Evolutionary conservation across 306 rosid genomes (phyloP), one percentile per base, ranked within the genome.

Genomic region (Citrullus amarus): DNA sequence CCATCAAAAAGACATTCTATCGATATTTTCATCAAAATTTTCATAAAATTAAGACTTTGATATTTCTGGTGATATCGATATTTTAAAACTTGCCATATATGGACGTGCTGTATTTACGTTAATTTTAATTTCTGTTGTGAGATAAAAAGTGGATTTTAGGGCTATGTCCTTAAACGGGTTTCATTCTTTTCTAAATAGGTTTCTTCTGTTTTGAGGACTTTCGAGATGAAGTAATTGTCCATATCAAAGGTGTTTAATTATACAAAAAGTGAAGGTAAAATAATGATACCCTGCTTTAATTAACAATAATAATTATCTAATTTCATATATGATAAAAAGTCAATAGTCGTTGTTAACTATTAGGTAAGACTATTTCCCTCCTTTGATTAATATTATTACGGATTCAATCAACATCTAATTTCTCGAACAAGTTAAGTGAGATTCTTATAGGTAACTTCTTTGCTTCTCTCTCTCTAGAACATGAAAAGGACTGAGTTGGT

Each of bases 331-430:
- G 56, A 43, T 71, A 8, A 72, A 80, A 76, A 80, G 86, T 77
- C 82, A 78, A 80, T n/a, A 46, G 46, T 73, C 72, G 61, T 84
- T 71, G 84, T 84, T 80, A 62, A 69, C 74, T 59, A 63, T 84
- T 84, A 80, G 86, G 86, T 84, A 72, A 65, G 84, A 81, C 79
- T 84, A 78, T 76, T 69, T 75, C 10, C 54, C 18, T 20, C 67
- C 22, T 72, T 25, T 72, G 22, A 30, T 72, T 72, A 72, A 72
- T 28, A 15, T 4, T 72, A 50, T 72, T 50, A 16, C 16, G 8
- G 28, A 72, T 72, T 38, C 59, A 50, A 14, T 25, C 43, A 48
- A 15, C 60, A 68, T 16, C 75, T 1, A 68, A 68, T 39, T 66
- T 68, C 55, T 68, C 55, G 3, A 72, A 28, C 60, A 72, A 72